phyloP scores from a whole-genome alignment of 148 eudicot genomes.

The Persicaria tinctoria region DNA sequence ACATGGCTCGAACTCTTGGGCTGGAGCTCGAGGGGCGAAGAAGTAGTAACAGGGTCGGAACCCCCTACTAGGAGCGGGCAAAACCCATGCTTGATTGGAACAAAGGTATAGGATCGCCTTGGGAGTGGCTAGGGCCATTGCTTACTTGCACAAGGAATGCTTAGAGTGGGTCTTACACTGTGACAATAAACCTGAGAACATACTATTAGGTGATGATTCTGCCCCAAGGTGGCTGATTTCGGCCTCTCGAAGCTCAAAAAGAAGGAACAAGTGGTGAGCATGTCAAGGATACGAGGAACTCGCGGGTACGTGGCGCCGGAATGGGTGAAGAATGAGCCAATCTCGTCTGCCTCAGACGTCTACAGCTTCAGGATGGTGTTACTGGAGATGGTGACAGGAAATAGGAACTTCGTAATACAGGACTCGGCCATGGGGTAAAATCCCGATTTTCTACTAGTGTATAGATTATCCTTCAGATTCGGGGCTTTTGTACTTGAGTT shows the following conservation, averaged over 20 bases:
- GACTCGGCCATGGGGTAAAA: conserved; percentile 21
- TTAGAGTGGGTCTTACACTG: conserved; percentile 87
- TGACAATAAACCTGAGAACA: conserved; percentile 87
- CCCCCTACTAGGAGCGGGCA: background rate
- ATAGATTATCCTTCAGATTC: too few relatives aligned
- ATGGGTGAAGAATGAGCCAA: conserved; percentile 50
- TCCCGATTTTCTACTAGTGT: too few relatives aligned
- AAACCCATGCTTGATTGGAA: conserved; percentile 77
- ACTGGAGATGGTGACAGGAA: conserved; percentile 62
- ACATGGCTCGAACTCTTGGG: conserved; percentile 83
- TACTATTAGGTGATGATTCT: conserved; percentile 75
- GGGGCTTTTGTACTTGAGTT: too few relatives aligned
- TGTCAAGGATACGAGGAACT: conserved; percentile 61
- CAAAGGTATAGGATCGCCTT: conserved; percentile 70
- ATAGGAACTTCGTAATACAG: conserved; percentile 42
- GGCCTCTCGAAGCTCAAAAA: conserved; percentile 72
- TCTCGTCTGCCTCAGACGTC: conserved; percentile 87
- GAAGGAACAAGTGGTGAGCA: conserved; percentile 57
- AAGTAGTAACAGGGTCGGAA: background rate
- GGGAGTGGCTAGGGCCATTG: conserved; percentile 88
- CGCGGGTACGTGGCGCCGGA: conserved; percentile 89
- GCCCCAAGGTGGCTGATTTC: conserved; percentile 80
- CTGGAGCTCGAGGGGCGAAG: conserved; percentile 33
- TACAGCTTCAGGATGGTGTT: conserved; percentile 80
- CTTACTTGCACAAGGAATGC: conserved; percentile 81